Evolutionary conservation across 2,329 filamentous ascomycete species (phyloP).

Genomic region (Penicillium brevicompactum): DNA sequence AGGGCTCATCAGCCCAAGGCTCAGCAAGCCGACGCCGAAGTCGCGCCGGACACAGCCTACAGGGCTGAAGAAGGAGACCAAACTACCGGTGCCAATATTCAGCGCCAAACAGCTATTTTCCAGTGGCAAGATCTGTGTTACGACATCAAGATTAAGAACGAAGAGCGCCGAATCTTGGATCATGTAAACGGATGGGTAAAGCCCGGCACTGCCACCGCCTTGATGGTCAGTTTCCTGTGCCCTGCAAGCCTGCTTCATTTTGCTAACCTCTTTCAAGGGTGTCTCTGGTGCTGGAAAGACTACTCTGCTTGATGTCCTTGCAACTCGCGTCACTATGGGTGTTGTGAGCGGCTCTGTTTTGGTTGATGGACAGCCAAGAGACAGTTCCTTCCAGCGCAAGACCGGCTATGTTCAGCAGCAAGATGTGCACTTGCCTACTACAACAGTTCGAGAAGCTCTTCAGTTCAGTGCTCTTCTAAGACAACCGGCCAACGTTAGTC

Average conservation of each 20-base stretch:
- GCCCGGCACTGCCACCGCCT: constrained; percentile 79
- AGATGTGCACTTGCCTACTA: constrained; percentile 78
- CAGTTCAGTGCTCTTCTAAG: constrained; percentile 80
- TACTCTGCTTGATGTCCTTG: constrained; percentile 79
- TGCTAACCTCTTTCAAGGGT: constrained; percentile 43
- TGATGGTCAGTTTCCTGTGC: constrained; percentile 62
- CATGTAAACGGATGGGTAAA: constrained; percentile 88
- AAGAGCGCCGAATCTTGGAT: constrained; percentile 72
- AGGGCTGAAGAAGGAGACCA: background rate
- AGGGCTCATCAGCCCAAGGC: background rate
- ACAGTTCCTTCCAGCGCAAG: constrained; percentile 43
- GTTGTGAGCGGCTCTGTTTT: constrained; percentile 82
- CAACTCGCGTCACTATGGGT: constrained; percentile 79
- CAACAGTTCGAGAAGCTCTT: constrained; percentile 81
- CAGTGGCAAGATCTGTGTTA: constrained; percentile 81
- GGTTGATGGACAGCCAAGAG: constrained; percentile 69
- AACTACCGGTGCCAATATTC: background rate
- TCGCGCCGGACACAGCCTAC: constrained; percentile 5
- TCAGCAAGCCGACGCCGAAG: background rate
- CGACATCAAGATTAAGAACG: constrained; percentile 73
- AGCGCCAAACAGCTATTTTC: constrained; percentile 64
- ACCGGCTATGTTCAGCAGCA: constrained; percentile 59
- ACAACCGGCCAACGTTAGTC: constrained; percentile 70
- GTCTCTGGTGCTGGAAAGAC: constrained; percentile 88
- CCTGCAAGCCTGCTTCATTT: background rate